Percentiles rank a stretch among this genome's conserved stretches.
Evolutionary conservation across 2,329 filamentous ascomycete genomes (phyloP).

Genomic region (Fusarium denticulatum): DNA sequence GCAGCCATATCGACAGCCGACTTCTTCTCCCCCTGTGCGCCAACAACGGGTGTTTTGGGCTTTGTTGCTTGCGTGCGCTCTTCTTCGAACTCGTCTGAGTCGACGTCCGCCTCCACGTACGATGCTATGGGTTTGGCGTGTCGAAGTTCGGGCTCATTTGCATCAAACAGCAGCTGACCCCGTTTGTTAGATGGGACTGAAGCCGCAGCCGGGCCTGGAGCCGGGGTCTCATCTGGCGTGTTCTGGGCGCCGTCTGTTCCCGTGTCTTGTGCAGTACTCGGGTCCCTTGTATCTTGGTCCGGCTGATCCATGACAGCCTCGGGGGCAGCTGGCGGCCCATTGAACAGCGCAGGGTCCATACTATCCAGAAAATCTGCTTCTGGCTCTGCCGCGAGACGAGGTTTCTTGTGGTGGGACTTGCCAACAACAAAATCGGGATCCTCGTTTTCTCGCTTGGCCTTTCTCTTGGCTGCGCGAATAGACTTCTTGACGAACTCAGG

Average conservation of each 20-base stretch:
- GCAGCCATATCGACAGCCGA: slow-evolving; percentile 54
- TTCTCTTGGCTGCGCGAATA: slow-evolving; percentile 63
- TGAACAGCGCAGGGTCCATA: slow-evolving; percentile 65
- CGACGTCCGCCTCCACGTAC: slow-evolving; percentile 60
- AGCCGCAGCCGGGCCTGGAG: background rate
- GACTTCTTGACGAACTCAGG: slow-evolving; percentile 66
- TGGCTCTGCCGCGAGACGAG: slow-evolving; percentile 41
- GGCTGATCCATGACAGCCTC: slow-evolving; percentile 36
- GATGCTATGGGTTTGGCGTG: slow-evolving; percentile 63
- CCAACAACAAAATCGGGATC: slow-evolving; percentile 63
- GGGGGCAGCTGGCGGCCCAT: slow-evolving; percentile 22
- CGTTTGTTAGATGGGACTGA: slow-evolving; percentile 29
- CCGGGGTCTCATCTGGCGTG: slow-evolving; percentile 7
- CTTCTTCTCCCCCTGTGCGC: slow-evolving; percentile 2
- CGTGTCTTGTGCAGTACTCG: slow-evolving; percentile 19
- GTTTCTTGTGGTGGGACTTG: slow-evolving; percentile 56
- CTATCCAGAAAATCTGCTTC: slow-evolving; percentile 50
- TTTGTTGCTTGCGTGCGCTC: slow-evolving; percentile 48
- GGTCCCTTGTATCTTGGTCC: slow-evolving; percentile 27
- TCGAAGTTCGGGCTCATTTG: slow-evolving; percentile 60
- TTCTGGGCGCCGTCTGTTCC: slow-evolving; percentile 14
- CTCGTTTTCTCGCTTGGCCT: slow-evolving; percentile 62
- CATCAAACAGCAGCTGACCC: slow-evolving; percentile 48
- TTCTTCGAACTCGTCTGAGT: slow-evolving; percentile 55
- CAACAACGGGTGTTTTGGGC: slow-evolving; percentile 7